Evolutionary conservation across 2,329 filamentous ascomycete genomes (phyloP).

Genomic region (Pestalotiopsis sp.): DNA sequence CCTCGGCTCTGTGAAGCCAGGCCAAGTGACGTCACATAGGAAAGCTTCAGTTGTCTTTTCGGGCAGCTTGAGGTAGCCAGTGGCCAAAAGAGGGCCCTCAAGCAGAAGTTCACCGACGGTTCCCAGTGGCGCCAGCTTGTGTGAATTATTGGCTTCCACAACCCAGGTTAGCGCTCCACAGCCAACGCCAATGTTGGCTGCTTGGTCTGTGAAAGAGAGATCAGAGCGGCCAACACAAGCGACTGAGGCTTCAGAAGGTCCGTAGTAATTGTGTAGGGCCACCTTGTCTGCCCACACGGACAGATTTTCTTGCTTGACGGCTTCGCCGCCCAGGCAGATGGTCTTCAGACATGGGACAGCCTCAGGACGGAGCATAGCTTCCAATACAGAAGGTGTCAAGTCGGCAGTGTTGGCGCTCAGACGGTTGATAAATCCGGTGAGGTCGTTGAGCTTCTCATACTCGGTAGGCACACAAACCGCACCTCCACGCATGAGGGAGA

Average conservation of each 20-base stretch:
- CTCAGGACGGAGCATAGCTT: conserved; percentile 10
- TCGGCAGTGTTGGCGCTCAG: conserved; percentile 8
- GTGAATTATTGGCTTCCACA: background rate
- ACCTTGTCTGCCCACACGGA: conserved; percentile 3
- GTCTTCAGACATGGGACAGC: conserved; percentile 8
- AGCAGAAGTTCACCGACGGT: conserved; percentile 8
- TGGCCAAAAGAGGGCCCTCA: conserved; percentile 10
- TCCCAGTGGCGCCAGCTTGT: conserved; percentile 10
- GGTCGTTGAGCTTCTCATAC: conserved; percentile 6
- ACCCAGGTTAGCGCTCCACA: conserved; percentile 7
- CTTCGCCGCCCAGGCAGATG: conserved; percentile 1
- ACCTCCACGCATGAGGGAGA: conserved; percentile 9
- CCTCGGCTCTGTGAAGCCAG: background rate
- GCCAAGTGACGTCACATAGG: conserved; percentile 17
- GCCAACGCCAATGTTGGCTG: conserved; percentile 6
- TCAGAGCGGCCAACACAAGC: background rate
- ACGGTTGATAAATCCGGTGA: conserved; percentile 3
- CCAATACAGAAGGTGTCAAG: conserved; percentile 5
- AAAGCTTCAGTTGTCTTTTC: conserved; percentile 2
- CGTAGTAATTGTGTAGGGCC: conserved; percentile 3
- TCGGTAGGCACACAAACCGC: conserved; percentile 5
- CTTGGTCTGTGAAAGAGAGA: background rate
- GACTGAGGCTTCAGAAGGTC: conserved; percentile 1
- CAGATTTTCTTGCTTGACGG: conserved; percentile 2
- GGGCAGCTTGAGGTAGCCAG: conserved; percentile 1